Base-by-base conservation (phyloP, 768 basidiomycete species). In the Agaricus subrufescens region DNA sequence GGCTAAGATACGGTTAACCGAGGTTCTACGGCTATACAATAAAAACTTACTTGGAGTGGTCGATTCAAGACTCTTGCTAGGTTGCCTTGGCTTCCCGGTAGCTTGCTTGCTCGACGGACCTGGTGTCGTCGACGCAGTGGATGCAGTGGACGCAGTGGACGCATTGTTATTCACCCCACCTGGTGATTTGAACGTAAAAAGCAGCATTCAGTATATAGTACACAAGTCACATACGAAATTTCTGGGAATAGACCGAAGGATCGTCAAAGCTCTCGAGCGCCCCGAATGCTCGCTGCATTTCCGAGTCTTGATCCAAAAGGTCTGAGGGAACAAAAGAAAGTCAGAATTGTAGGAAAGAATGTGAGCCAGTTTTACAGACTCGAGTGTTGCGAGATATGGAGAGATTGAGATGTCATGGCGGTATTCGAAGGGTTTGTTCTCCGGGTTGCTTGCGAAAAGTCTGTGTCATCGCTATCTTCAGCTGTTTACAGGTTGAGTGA, bases 201-300 rank as follows among this genome's bases (percentile, higher is more conserved):
- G 19, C 8, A 34, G 31, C 7, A 9, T 26, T 43, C 39, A 26
- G 43, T 8, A 44, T n/a, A 29, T 30, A 39, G 40, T 61, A 39
- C 34, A 67, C 62, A 52, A 26, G 61, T 59, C 44, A 50, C 65
- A 26, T 40, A 56, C 55, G 49, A 19, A 30, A 30, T 15, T 56
- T 23, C 15, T 30, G 47, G 14, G 15, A 46, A 49, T 59, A 39
- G 9, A 57, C 57, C 23, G 63, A 63, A 40, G 75, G 74, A 38
- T 67, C 75, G 38, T 81, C 83, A 59, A 73, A 82, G 61, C 76
- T 82, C 52, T 82, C 79, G 56, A 83, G 63, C 23, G 74, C 80
- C 29, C 79, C 74, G 63, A 89, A 80, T 9, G 75, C 81, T 51
- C 79, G 76, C 52, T 83, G 84, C 87, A 89, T 89, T 61, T 85